Conservation (phyloP, 2,329 filamentous ascomycete genomes). For the Pestalotiopsis fici region DNA sequence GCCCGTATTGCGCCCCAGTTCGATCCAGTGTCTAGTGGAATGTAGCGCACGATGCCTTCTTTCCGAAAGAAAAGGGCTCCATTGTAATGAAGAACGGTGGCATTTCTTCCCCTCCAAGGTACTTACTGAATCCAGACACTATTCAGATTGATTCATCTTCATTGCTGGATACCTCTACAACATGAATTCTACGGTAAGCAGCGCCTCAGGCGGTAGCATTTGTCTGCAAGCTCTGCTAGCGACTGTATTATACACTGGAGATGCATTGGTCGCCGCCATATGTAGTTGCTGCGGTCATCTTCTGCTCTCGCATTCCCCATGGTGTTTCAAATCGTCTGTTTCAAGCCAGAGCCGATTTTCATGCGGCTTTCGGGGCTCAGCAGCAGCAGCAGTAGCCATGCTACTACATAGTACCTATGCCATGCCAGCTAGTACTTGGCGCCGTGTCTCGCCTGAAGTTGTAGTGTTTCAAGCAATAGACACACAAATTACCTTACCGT, state of each 20-base stretch:
- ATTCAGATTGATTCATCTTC: no score
- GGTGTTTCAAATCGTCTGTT: conserved; percentile 2
- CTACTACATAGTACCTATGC: neutral
- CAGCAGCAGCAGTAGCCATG: neutral
- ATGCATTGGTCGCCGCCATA: neutral
- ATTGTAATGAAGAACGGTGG: neutral
- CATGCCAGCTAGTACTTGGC: neutral
- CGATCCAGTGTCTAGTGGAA: neutral
- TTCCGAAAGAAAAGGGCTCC: neutral
- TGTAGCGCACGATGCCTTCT: neutral
- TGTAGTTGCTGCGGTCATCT: neutral
- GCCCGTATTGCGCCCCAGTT: neutral
- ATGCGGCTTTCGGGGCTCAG: conserved; percentile 4
- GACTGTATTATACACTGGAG: neutral
- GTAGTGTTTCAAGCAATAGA: conserved; percentile 2
- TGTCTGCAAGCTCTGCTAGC: neutral
- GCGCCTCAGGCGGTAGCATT: neutral
- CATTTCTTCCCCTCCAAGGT: neutral
- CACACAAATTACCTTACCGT: neutral
- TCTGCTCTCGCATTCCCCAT: neutral
- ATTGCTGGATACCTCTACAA: no score
- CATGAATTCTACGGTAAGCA: neutral
- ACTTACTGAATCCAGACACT: neutral
- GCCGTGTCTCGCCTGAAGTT: conserved; percentile 1
- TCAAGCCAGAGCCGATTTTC: neutral